Evolutionary conservation across 2,329 filamentous ascomycete species (phyloP), one percentile per base, ranked within the genome.

Genomic region (Penicillium sp.): DNA sequence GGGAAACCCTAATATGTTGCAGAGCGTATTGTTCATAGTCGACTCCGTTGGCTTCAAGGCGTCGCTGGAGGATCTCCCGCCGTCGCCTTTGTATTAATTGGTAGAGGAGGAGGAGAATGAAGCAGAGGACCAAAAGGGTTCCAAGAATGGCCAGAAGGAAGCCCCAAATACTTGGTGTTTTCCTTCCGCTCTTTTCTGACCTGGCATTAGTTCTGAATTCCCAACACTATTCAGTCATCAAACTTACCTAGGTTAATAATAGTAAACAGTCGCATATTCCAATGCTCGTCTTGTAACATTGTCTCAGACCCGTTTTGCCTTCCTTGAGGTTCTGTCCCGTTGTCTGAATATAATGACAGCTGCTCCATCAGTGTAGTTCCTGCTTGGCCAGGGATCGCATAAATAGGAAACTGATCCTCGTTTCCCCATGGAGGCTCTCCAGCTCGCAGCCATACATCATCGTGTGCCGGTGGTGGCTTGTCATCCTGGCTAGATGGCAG

Each of bases 11-110:
- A 26, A 97, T 79, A 15, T 90, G 86, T 72, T 92, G 94, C 68
- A 97, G 91, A 2, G 93, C 93, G 67, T 97, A 84, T 3, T 88
- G 88, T 76, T 97, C 93, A 3, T 97, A 82, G 71, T 97, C 91
- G 21, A 96, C 88, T 68, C 97, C 91, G 56, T 94, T 93, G 7
- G 83, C 84, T 61, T 87, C 83, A 17, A 97, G 89, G 13, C 93
- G 87, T 52, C 86, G 85, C 55, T 87, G 86, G 11, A 98, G 80
- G 1, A 83, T 83, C 26, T 83, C 83, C 8, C 93, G 87, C 31
- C 92, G 87, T 52, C 87, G 84, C 41, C 88, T 86, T 73, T 96
- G 92, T 31, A 95, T 81, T 23, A 89, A 81, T 69, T 95, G 92
- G 95, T 96, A 56, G 84, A 80, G 46, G 88, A 73, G 1, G 88